Conservation (phyloP, 768 basidiomycete genomes). For the Phanerodontia chrysosporium region DNA sequence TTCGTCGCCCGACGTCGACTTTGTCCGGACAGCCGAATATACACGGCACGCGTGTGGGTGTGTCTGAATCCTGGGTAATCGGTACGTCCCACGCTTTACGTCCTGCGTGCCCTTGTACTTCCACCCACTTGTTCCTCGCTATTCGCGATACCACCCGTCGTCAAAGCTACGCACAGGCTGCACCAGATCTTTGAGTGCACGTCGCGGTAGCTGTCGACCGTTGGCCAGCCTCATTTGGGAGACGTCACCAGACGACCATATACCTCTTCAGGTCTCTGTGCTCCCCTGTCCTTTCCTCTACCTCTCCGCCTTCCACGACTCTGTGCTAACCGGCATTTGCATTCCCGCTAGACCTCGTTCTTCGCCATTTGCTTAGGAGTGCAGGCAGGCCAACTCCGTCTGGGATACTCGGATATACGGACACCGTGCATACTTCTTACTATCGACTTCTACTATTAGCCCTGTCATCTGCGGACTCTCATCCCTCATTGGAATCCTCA, state of each 20-base stretch:
- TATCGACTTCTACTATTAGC: background rate
- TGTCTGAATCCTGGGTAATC: conserved; percentile 2
- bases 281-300: background rate
- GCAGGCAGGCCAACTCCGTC: conserved; percentile 5
- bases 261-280: background rate
- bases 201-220: background rate
- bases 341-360: background rate
- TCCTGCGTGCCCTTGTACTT: background rate
- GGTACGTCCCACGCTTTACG: conserved; percentile 2
- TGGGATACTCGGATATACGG: conserved; percentile 4
- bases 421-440: conserved; percentile 2
- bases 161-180: background rate
- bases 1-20: background rate
- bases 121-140: background rate
- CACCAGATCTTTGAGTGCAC: background rate
- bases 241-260: background rate
- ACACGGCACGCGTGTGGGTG: background rate
- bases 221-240: background rate
- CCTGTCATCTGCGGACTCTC: background rate
- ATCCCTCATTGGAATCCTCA: background rate
- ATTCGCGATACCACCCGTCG: background rate
- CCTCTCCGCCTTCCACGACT: background rate
- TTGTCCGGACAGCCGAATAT: background rate
- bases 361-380: background rate
- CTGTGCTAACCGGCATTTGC: background rate